Evolutionary conservation across 73 alveolate genomes (phyloP).

Genomic region (Loxodes magnus): DNA sequence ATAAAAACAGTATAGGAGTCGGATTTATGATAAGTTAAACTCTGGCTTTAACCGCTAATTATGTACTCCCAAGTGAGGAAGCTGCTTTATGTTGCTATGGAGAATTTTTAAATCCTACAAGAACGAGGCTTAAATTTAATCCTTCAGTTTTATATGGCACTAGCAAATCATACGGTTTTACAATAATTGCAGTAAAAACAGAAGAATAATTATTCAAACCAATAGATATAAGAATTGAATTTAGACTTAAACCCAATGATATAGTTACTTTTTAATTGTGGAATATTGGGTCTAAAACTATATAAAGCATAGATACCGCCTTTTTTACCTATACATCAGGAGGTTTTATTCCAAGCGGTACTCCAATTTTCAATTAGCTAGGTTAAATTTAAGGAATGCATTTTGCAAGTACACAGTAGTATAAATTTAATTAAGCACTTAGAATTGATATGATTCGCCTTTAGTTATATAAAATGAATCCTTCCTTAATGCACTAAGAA

Average conservation of each 20-base stretch:
- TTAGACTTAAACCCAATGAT: too few species aligned
- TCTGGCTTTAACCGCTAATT: conserved; percentile 2
- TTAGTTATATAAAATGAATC: not conserved
- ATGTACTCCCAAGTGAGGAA: not conserved
- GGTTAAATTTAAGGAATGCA: conserved; percentile 3
- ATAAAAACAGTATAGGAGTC: conserved; percentile 2
- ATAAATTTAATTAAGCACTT: not conserved
- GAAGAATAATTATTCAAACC: too few species aligned
- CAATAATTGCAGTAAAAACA: too few species aligned
- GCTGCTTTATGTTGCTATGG: not conserved
- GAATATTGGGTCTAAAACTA: too few species aligned
- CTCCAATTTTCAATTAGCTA: not conserved
- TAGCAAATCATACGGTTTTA: too few species aligned
- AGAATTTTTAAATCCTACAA: too few species aligned
- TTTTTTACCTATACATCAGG: conserved; percentile 1
- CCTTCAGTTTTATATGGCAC: too few species aligned
- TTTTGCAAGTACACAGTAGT: not conserved
- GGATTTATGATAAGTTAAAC: conserved; percentile 1
- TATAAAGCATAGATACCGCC: too few species aligned
- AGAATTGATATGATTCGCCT: not conserved
- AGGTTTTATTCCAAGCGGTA: not conserved
- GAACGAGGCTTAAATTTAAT: too few species aligned
- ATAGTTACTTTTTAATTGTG: too few species aligned
- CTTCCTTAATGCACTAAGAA: not conserved
- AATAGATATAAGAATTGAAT: too few species aligned